A percentile compares a stretch with the other conserved stretches of the same genome.
Conservation (phyloP, 176 grass and related monocot species). For the Oryza punctata region DNA sequence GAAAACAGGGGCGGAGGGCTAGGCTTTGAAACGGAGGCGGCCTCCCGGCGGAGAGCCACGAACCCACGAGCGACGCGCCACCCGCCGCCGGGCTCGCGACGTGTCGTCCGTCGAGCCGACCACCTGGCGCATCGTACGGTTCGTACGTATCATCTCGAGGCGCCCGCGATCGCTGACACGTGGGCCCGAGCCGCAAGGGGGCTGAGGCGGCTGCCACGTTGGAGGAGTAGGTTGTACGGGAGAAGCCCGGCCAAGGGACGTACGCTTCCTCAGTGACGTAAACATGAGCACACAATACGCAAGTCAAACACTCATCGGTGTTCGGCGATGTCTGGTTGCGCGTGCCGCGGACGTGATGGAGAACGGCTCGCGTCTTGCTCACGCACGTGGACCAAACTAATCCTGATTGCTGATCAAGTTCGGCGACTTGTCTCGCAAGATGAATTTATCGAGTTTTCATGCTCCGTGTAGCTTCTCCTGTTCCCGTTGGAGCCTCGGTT, state of each 20-base stretch:
- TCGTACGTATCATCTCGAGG: not conserved
- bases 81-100: conserved; percentile 9
- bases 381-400: conserved; percentile 27
- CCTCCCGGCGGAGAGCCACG: not conserved
- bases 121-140: not conserved
- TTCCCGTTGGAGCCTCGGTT: no score
- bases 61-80: conserved; percentile 39
- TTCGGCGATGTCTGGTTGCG: not conserved
- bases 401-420: not conserved
- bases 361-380: not conserved
- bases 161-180: not conserved
- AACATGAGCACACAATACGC: not conserved
- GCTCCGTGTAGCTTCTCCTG: no score
- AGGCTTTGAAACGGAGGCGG: conserved; percentile 4
- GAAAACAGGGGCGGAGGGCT: not conserved
- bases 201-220: not conserved
- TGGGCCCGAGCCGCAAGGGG: not conserved
- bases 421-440: not conserved
- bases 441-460: no score
- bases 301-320: not conserved
- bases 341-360: not conserved
- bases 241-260: not conserved
- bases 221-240: not conserved
- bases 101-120: not conserved
- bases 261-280: not conserved